Evolutionary conservation across 1,284 basidiomycete genomes (phyloP), one percentile per base, ranked within the genome.

Genomic region (Cronartium quercuum): DNA sequence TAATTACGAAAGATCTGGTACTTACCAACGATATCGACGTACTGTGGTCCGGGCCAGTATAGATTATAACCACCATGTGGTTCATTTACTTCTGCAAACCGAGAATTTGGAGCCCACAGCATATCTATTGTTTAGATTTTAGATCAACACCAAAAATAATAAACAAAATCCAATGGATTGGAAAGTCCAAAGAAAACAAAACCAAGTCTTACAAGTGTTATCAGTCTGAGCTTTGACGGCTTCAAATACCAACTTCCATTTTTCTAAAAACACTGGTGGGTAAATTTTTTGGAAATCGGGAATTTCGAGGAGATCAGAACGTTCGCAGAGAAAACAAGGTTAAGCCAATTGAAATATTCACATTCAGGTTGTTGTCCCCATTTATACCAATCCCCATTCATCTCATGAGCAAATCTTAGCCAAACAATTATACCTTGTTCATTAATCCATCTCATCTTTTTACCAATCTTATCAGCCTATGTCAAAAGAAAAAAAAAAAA

Each of bases 351-450:
- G 13, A 37, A 35, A 2, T 68, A 34, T 40, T n/a, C 13, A 67
- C 71, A 67, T 29, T 66, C 55, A 44, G 71, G 71, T 35, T 74
- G 29, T 57, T n/a, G 40, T n/a, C 71, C 71, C 71, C 71, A 74
- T 37, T 24, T 38, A 42, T 74, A 74, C 71, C 71, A 74, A 58
- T 74, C 64, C 47, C 71, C 71, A 37, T 74, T 74, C 71, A 74
- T 74, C 71, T 74, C 35, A 9, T 9, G 3, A 65, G 71, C 71
- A 62, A 74, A 74, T 61, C 71, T 66, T 24, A 74, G 35, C 71
- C 71, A 74, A n/a, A 74, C 71, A 3, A 51, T 61, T 29, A 74
- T 66, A 6, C 64, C 64, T 34, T 61, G 63, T 21, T 41, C 51
- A 41, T 74, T 74, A 10, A 74, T 66, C 63, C 15, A 67, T n/a